A percentile compares a stretch with the other conserved stretches of the same genome.
Evolutionary conservation across 129 eudicot genomes (phyloP).

Genomic region (Pulicaria dysenterica): DNA sequence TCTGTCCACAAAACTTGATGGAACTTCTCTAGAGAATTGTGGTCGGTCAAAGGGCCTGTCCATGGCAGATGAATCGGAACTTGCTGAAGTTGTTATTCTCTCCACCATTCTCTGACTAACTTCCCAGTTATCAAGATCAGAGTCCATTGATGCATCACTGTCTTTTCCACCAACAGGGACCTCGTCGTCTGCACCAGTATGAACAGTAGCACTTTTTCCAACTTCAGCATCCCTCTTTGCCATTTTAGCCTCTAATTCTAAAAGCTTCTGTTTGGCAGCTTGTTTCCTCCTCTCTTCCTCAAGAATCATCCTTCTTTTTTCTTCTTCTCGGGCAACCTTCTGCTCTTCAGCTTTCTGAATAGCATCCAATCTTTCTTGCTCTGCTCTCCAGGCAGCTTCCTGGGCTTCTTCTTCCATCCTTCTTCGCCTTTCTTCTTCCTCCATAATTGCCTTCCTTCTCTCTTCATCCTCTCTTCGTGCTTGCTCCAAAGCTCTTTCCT

Average conservation of each 20-base stretch:
- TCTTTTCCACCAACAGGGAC: slow-evolving; percentile 43
- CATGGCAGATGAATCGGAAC: slow-evolving; percentile 64
- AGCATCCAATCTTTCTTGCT: slow-evolving; percentile 77
- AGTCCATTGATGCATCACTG: slow-evolving; percentile 44
- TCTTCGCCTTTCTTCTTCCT: slow-evolving; percentile 74
- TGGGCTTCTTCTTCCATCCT: slow-evolving; percentile 87
- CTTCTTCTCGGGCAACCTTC: slow-evolving; percentile 82
- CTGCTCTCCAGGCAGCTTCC: slow-evolving; percentile 93
- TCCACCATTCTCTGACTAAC: slow-evolving; percentile 88
- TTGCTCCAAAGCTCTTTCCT: slow-evolving; percentile 83
- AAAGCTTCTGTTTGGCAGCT: slow-evolving; percentile 93
- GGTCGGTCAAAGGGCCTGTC: slow-evolving; percentile 58
- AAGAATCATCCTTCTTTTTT: slow-evolving; percentile 56
- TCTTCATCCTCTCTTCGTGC: slow-evolving; percentile 91
- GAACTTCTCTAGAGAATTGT: slow-evolving; percentile 44
- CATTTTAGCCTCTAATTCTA: slow-evolving; percentile 85
- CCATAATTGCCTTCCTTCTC: slow-evolving; percentile 63
- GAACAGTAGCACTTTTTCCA: slow-evolving; percentile 38
- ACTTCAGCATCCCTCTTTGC: slow-evolving; percentile 68
- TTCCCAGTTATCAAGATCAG: slow-evolving; percentile 78
- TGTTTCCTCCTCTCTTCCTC: slow-evolving; percentile 95
- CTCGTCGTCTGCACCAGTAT: slow-evolving; percentile 52
- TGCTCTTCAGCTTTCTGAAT: slow-evolving; percentile 75
- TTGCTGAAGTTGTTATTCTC: slow-evolving; percentile 67
- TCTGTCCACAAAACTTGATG: slow-evolving; percentile 56